Percentiles rank a stretch among this genome's conserved stretches.
phyloP scores from a whole-genome alignment of 805 yeast species.

The Nakazawaea ishiwadae region DNA sequence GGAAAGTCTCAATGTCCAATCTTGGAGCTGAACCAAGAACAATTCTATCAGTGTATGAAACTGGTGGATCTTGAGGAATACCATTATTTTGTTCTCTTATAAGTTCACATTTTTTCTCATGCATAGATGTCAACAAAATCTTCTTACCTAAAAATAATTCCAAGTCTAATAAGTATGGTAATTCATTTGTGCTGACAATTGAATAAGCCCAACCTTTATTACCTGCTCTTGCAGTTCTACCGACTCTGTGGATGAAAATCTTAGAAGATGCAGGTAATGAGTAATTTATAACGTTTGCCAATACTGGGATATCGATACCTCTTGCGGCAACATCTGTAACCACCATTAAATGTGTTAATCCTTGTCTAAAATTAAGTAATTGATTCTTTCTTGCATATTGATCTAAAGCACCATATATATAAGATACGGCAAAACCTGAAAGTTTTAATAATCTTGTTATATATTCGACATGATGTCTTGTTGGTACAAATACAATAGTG shows the following conservation, averaged over 20 bases:
- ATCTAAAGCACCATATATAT: conserved; percentile 90
- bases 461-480: conserved; percentile 97
- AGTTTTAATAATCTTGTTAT: conserved; percentile 63
- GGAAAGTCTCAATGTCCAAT: conserved; percentile 57
- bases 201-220: conserved; percentile 97
- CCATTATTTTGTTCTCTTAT: conserved; percentile 34
- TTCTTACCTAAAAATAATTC: conserved; percentile 88
- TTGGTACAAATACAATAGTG: conserved; percentile 92
- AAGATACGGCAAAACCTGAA: conserved; percentile 81
- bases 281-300: conserved; percentile 91
- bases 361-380: conserved; percentile 77
- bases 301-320: conserved; percentile 96
- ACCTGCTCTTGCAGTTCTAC: conserved; percentile 99
- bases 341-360: conserved; percentile 79
- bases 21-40: conserved; percentile 85
- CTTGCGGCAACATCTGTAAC: conserved; percentile 99
- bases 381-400: conserved; percentile 93
- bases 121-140: conserved; percentile 65
- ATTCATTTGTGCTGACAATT: conserved; percentile 75
- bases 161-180: conserved; percentile 86
- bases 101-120: conserved; percentile 53
- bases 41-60: conserved; percentile 69
- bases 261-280: conserved; percentile 90
- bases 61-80: conserved; percentile 47
- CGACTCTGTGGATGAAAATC: conserved; percentile 94